Evolutionary conservation across 2,329 filamentous ascomycete species (phyloP), one percentile per base, ranked within the genome.

Genomic region (Karstenula rhodostoma): DNA sequence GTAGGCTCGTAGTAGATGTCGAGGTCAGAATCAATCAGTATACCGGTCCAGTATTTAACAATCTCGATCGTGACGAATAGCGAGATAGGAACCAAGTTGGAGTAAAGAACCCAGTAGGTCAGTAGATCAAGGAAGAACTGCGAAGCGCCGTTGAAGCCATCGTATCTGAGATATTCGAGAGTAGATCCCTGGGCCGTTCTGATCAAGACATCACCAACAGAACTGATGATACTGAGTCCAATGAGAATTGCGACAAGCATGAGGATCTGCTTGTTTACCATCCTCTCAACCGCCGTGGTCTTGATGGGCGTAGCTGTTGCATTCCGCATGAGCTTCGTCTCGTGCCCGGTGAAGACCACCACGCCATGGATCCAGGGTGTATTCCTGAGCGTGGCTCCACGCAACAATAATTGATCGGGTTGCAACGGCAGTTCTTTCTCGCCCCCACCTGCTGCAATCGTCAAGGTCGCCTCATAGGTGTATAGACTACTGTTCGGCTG

Each of bases 281-380:
- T 91, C 64, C 90, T 88, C 80, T 99, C 95, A 7, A 99, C 94
- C 68, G 94, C 94, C 37, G 95, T 99, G 58, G 94, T 91, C 83
- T 99, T 99, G 81, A 99, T 99, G 6, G 95, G 96, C 1, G 95
- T 91, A 4, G 94, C 94, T 3, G 94, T 99, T 19, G 95, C 96
- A 76, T 99, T 99, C 69, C 95, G 90, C 95, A 99, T 98, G 64
- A 99, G 86, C 80, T 99, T 99, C 7, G 95, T 98, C 81, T 99
- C 95, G 79, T 99, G 95, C 54, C 95, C 95, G 2, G 93, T 97
- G 73, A 98, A 99, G 17, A 99, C 94, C 57, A 99, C 95, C 19
- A 96, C 87, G 42, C 94, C 95, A 76, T 99, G 93, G 51, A 98
- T 89, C 94, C 95, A 99, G 32, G 94, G 94, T 1, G 95, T 99